Conservation (phyloP, 192 early-diverging fungal species). For the Backusella parvicylindrica region DNA sequence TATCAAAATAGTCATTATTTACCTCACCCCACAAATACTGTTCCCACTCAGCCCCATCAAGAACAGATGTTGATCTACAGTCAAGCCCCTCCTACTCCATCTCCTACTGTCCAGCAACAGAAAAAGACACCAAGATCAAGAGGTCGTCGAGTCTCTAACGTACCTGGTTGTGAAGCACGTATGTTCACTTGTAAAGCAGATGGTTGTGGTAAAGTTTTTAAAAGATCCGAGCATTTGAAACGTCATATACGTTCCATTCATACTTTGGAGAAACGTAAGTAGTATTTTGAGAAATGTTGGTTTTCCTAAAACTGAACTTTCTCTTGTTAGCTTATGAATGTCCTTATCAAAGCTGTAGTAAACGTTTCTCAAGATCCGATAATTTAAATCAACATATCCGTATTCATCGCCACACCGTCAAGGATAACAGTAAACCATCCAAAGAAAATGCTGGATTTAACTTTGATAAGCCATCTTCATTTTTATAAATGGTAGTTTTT, state of each 20-base stretch:
- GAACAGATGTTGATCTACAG: background rate
- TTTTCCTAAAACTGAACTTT: no score
- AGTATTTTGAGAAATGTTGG: background rate
- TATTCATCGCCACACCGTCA: constrained; percentile 44
- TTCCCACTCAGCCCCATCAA: background rate
- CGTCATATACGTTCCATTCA: constrained; percentile 59
- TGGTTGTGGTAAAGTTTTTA: constrained; percentile 58
- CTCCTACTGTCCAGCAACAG: background rate
- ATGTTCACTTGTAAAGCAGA: constrained; percentile 53
- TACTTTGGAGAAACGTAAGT: constrained; percentile 60
- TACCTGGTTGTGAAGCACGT: constrained; percentile 46
- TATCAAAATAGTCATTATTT: background rate
- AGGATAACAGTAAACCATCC: background rate
- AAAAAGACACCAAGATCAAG: constrained; percentile 43
- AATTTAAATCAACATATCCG: constrained; percentile 58
- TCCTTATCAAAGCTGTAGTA: constrained; percentile 49
- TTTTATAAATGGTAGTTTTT: background rate
- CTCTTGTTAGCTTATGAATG: constrained; percentile 57
- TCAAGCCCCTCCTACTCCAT: background rate
- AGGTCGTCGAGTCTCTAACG: constrained; percentile 49
- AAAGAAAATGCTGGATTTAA: background rate
- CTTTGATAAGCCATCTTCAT: background rate
- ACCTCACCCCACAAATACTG: background rate
- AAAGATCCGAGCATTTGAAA: constrained; percentile 58
- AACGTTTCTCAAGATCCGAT: constrained; percentile 55